Conservation (phyloP, 129 eudicot genomes). For the Silybum marianum region DNA sequence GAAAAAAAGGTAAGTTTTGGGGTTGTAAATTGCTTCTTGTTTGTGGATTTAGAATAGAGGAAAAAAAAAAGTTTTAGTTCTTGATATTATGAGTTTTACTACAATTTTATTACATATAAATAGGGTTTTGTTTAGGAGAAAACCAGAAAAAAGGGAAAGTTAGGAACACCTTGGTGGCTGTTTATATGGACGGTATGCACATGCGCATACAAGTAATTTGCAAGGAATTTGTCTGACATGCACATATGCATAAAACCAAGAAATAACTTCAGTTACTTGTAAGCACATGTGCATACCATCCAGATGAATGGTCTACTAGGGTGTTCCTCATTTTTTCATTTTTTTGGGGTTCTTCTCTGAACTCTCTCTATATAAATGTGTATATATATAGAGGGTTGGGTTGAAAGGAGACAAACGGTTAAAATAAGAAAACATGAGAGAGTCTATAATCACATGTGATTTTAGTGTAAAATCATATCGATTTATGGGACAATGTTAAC, state of each 20-base stretch:
- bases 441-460: too few species aligned
- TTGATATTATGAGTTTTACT: background rate
- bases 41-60: constrained; percentile 2
- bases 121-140: background rate
- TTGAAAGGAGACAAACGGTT: too few species aligned
- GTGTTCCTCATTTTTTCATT: background rate
- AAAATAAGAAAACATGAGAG: too few species aligned
- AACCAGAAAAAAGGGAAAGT: background rate
- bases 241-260: background rate
- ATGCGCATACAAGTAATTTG: too few species aligned
- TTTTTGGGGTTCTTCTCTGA: background rate
- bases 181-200: too few species aligned
- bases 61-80: background rate
- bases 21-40: constrained; percentile 35
- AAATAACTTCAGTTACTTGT: background rate
- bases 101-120: too few species aligned
- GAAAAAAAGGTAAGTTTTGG: constrained; percentile 8
- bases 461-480: too few species aligned
- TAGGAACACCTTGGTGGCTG: background rate
- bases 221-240: background rate
- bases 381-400: too few species aligned
- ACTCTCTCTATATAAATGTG: too few species aligned
- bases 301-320: background rate
- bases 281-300: background rate
- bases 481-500: too few species aligned